These are phyloP conservation scores for Apiospora koreana DNA, from an alignment of 2,329 filamentous ascomycete genomes.

Conservation along the genomic window DNA sequence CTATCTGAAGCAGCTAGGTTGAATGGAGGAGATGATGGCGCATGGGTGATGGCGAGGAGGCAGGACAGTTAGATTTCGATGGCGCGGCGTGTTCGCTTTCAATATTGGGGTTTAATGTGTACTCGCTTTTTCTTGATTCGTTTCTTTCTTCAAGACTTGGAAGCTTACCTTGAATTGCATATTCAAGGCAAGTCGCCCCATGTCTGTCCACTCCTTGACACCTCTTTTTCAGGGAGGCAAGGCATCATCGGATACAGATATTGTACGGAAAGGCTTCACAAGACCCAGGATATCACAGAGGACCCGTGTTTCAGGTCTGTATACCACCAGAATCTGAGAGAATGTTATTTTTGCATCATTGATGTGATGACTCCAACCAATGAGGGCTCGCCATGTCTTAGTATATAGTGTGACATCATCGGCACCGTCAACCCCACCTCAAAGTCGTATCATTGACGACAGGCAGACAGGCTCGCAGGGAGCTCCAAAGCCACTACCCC, in stretches of 20 bases:
- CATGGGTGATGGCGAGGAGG: background rate
- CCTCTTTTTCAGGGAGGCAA: no score
- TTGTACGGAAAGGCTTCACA: no score
- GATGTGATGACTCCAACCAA: background rate
- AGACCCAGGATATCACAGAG: background rate
- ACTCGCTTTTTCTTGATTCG: no score
- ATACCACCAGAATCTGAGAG: background rate
- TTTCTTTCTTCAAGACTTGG: no score
- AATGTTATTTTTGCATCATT: background rate
- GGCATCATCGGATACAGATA: no score
- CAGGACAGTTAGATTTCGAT: background rate
- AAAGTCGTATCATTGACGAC: slow-evolving; percentile 11
- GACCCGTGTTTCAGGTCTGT: background rate
- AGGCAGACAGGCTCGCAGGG: no score
- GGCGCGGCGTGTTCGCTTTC: no score
- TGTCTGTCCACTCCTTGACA: no score
- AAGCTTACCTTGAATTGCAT: no score
- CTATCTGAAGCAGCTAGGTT: background rate
- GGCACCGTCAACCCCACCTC: background rate
- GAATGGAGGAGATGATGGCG: background rate
- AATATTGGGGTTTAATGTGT: background rate
- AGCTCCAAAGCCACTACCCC: slow-evolving; percentile 11
- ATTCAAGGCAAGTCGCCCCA: no score
- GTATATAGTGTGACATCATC: slow-evolving; percentile 15
- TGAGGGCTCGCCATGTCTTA: background rate